Base-by-base conservation (phyloP, 2,329 filamentous ascomycete genomes). In the Fusarium illudens region DNA sequence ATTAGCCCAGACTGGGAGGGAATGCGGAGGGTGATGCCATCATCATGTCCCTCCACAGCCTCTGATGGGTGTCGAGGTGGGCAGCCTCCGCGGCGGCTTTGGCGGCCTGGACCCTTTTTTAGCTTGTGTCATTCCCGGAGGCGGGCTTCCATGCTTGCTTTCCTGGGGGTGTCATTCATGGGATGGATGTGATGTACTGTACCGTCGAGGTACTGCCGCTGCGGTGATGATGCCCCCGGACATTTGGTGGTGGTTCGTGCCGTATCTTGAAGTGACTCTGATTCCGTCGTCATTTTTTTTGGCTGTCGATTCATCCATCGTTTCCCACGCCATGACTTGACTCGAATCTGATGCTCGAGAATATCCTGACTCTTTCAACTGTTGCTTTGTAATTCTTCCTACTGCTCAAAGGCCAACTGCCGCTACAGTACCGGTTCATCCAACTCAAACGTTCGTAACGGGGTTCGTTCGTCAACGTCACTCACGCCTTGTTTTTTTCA, bases 21-120 rank as follows among this genome's bases (percentile, higher is more conserved):
- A 25, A 37, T 32, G 39, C 39, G 36, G 51, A 33, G 33, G 39
- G 66, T 54, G 66, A 68, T 70, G 66, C 66, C 66, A 68, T 68
- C 66, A 64, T 68, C 64, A 54, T 50, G 32, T 55, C 49, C 51
- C 51, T 55, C 52, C n/a, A n/a, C n/a, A n/a, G n/a, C n/a, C 39
- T 58, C 49, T 32, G 37, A 46, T 30, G 32, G 50, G 50, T 29
- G 30, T 50, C 36, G 17, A 46, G 64, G 61, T 68, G 64, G 68
- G 56, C 33, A 51, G 17, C 33, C 44, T 51, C 56, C 13, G 13
- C 44, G 34, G 58, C 62, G 52, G 56, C 62, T 60, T 58, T 60
- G 62, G 58, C 58, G 58, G 58, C 39, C 58, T 56, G 42, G 33
- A 42, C 58, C 52, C 58, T 63, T 69, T 52, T 37, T 29, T 60